These are phyloP conservation scores for Forsythia viridissima DNA, from an alignment of 257 asterid species.

Conservation along the genomic window DNA sequence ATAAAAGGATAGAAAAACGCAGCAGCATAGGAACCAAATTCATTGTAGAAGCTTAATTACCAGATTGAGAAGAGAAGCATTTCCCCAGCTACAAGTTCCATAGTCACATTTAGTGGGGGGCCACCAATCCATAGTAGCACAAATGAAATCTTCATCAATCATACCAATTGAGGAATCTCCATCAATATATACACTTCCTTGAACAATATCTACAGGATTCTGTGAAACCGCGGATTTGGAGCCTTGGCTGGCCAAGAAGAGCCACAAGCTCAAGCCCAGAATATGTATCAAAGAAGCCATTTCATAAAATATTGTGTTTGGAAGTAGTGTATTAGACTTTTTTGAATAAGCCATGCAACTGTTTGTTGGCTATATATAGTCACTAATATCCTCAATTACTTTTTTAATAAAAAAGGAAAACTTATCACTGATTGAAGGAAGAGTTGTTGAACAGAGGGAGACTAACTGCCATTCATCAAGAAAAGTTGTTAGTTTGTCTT, in stretches of 20 bases:
- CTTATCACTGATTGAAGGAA: not conserved
- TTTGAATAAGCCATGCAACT: not conserved
- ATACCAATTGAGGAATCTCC: conserved; percentile 50
- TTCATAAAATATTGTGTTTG: conserved; percentile 26
- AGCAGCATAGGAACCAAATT: not conserved
- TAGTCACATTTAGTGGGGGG: conserved; percentile 64
- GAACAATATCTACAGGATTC: conserved; percentile 21
- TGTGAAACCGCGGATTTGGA: conserved; percentile 34
- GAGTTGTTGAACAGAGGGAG: not conserved
- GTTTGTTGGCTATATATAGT: not conserved
- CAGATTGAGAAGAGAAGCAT: conserved; percentile 74
- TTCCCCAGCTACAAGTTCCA: conserved; percentile 69
- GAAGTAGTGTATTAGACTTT: not conserved
- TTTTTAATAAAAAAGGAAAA: too few relatives aligned
- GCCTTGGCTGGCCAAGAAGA: conserved; percentile 46
- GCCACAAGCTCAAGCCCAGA: conserved; percentile 49
- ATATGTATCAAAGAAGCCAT: conserved; percentile 47
- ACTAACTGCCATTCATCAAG: not conserved
- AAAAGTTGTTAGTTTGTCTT: not conserved
- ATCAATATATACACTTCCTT: conserved; percentile 52
- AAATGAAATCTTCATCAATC: conserved; percentile 52
- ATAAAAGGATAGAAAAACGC: not conserved
- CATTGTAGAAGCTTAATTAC: conserved; percentile 26
- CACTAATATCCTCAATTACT: too few relatives aligned
- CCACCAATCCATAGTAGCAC: conserved; percentile 72